Evolutionary conservation across 2,329 filamentous ascomycete genomes (phyloP).

Genomic region (Colletotrichum truncatum): DNA sequence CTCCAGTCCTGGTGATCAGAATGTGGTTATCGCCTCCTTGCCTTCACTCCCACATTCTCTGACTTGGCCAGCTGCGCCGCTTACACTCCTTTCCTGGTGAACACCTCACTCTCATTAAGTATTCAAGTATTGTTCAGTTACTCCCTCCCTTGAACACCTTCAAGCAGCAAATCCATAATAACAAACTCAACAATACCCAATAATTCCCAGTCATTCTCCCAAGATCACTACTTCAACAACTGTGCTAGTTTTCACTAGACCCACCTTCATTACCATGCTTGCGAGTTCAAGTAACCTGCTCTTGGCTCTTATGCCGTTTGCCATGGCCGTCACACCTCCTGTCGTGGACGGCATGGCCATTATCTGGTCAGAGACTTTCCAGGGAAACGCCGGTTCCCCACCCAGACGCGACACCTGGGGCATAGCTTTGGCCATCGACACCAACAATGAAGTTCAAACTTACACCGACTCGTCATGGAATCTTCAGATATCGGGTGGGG

Average conservation of each 20-base stretch:
- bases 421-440: constrained; percentile 49
- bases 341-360: constrained; percentile 49
- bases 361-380: constrained; percentile 57
- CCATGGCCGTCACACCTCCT: constrained; percentile 48
- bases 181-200: background rate
- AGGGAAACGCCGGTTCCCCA: constrained; percentile 46
- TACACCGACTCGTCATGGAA: constrained; percentile 58
- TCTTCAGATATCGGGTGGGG: constrained; percentile 59
- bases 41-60: background rate
- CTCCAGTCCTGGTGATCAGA: background rate
- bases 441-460: constrained; percentile 61
- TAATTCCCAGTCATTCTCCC: background rate
- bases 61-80: constrained; percentile 15
- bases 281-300: too few species aligned
- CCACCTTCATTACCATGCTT: too few species aligned
- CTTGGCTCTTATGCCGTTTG: constrained; percentile 35
- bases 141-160: background rate
- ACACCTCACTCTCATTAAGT: background rate
- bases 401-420: constrained; percentile 53
- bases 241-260: too few species aligned
- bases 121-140: constrained; percentile 6
- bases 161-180: background rate
- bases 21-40: background rate
- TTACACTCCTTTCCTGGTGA: constrained; percentile 27
- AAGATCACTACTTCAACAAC: background rate